Evolutionary conservation across 805 yeast genomes (phyloP).

Genomic region (Yamadazyma tumulicola): DNA sequence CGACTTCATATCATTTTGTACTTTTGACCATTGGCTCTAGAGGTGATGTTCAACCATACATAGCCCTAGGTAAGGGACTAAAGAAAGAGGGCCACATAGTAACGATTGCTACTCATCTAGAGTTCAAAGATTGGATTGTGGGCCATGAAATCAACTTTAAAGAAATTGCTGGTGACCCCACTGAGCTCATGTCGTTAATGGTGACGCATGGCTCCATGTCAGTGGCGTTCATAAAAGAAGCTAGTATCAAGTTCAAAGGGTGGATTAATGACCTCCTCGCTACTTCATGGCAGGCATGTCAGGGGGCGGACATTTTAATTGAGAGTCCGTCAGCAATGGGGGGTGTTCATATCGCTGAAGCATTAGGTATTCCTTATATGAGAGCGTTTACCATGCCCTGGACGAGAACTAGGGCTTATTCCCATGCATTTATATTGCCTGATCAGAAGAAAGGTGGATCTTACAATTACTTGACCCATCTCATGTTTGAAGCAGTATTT

Average conservation of each 20-base stretch:
- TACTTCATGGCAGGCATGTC: conserved; percentile 86
- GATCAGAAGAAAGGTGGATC: conserved; percentile 92
- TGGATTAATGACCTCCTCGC: conserved; percentile 77
- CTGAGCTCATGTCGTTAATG: conserved; percentile 88
- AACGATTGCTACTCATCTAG: conserved; percentile 80
- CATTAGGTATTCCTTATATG: conserved; percentile 82
- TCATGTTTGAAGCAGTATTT: conserved; percentile 85
- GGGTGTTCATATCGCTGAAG: conserved; percentile 94
- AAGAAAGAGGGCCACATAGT: conserved; percentile 79
- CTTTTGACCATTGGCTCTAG: conserved; percentile 89
- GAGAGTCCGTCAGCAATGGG: conserved; percentile 98
- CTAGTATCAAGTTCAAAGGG: conserved; percentile 68
- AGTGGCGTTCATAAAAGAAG: conserved; percentile 78
- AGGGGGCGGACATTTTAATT: conserved; percentile 73
- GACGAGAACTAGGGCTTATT: conserved; percentile 93
- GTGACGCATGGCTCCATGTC: conserved; percentile 87
- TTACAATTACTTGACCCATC: conserved; percentile 88
- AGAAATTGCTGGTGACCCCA: conserved; percentile 88
- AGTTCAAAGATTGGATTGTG: conserved; percentile 73
- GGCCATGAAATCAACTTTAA: conserved; percentile 64
- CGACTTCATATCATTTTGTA: conserved; percentile 54
- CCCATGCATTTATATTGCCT: conserved; percentile 94
- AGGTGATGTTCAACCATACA: conserved; percentile 96
- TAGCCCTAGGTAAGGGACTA: conserved; percentile 81
- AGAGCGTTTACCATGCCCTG: conserved; percentile 98